Conservation (phyloP, 495 filamentous ascomycete genomes). For the Trichocladium uniseriatum region DNA sequence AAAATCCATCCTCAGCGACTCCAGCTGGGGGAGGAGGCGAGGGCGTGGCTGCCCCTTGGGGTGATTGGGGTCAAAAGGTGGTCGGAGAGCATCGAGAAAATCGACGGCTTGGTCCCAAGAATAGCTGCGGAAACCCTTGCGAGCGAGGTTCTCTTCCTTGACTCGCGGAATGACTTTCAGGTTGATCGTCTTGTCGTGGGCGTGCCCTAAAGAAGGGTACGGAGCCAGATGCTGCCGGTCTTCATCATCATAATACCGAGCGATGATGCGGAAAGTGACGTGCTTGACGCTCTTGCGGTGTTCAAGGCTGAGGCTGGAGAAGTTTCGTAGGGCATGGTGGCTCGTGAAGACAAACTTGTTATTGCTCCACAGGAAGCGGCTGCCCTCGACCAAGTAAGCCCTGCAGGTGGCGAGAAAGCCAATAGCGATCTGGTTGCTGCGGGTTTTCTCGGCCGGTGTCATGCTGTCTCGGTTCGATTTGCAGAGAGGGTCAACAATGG, state of each 20-base stretch:
- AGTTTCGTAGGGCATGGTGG: conserved; percentile 31
- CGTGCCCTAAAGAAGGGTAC: not conserved
- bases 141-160: conserved; percentile 27
- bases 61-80: conserved; percentile 27
- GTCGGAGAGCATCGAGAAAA: conserved; percentile 33
- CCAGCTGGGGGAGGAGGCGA: conserved; percentile 33
- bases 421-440: conserved; percentile 31
- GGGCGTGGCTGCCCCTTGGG: conserved; percentile 19
- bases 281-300: conserved; percentile 30
- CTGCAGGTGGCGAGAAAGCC: conserved; percentile 36
- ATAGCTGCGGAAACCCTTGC: conserved; percentile 38
- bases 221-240: conserved; percentile 23
- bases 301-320: conserved; percentile 24
- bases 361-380: conserved; percentile 32
- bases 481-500: conserved; percentile 41
- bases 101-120: conserved; percentile 40
- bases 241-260: conserved; percentile 40
- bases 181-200: conserved; percentile 15
- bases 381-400: conserved; percentile 33
- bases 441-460: conserved; percentile 25
- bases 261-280: conserved; percentile 38
- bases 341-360: conserved; percentile 42
- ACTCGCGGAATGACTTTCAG: conserved; percentile 26
- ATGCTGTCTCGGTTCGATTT: conserved; percentile 26
- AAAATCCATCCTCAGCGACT: conserved; percentile 37